These are phyloP conservation scores for Chrysanthemum makinoi DNA, from an alignment of 129 eudicot genomes.

Conservation along the genomic window DNA sequence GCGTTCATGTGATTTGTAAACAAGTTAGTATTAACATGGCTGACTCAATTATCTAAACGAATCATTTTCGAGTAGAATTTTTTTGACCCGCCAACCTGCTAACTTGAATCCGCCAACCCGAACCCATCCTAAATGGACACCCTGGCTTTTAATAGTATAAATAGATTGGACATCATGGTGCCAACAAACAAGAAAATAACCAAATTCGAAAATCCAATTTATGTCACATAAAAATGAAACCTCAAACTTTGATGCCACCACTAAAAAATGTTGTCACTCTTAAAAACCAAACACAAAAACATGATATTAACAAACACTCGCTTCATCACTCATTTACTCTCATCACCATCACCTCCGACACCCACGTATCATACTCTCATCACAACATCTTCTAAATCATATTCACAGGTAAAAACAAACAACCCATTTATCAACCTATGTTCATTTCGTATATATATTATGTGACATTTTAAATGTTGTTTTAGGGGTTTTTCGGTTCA, in stretches of 20 bases:
- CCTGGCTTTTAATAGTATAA: no score
- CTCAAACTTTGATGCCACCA: background rate
- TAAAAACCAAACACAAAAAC: conserved; percentile 52
- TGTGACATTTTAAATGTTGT: background rate
- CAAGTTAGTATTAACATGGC: no score
- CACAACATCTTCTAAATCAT: conserved; percentile 28
- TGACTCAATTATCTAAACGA: no score
- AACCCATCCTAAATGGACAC: no score
- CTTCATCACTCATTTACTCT: conserved; percentile 37
- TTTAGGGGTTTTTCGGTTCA: conserved; percentile 44
- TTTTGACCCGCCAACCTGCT: no score
- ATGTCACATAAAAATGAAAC: no score
- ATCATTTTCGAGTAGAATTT: fast-evolving
- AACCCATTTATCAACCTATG: background rate
- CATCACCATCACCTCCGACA: conserved; percentile 24
- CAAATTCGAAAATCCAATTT: no score
- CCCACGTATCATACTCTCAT: conserved; percentile 4
- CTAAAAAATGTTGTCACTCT: conserved; percentile 33
- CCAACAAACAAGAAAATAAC: background rate
- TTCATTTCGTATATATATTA: background rate
- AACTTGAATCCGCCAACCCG: no score
- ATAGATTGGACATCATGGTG: no score
- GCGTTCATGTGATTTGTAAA: no score
- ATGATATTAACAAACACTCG: conserved; percentile 48
- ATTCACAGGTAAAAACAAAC: conserved; percentile 32